Base-by-base conservation (phyloP, 139 green algal species). In the Picochlorum sp. region DNA sequence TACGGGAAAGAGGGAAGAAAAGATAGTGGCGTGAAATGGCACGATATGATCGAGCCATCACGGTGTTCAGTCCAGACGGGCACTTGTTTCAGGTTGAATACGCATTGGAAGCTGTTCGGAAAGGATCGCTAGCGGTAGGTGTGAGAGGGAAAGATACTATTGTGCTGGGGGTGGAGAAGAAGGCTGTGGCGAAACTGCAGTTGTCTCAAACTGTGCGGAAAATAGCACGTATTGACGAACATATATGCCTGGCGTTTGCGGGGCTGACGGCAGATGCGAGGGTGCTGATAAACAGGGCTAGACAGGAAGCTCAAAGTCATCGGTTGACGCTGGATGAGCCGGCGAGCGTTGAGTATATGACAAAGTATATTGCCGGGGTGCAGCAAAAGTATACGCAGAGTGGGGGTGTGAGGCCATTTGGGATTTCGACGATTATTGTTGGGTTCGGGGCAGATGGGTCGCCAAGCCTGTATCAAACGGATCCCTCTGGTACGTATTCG, bases 321-420 rank as follows among this genome's bases (percentile, higher is more conserved):
- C 40, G 75, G 16, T 72, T 95, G 6, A 93, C 87, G 1, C 71
- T 95, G 28, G 87, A 95, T 65, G 85, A 96, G 76, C 72, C 62
- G 20, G 75, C 83, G 3, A 81, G 77, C 0, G 85, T 98, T 29
- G 89, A 97, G 54, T 80, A 96, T 76, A 89, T 98, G 56, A 86
- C 90, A 14, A 84, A 82, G 53, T 85, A 88, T 70, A 84, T 91
- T 32, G 84, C 85, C 12, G 76, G 77, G 13, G 72, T 93, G 16
- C 91, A 97, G 74, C 91, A 98, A 62, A 88, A 89, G 55, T 98
- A 97, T 80, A 96, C 90, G 26, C 91, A 99, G 76, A 94, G 81
- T 56, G 89, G 93, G 13, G 93, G 93, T 43, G 86, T 96, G 52
- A 77, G 93, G 6, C 93, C 93, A 16, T 99, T 98, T 73, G 93